A percentile compares a stretch with the other conserved stretches of the same genome.
Conservation (phyloP, 352 stramenopile genomes). For the Phytophthora parvispora region DNA sequence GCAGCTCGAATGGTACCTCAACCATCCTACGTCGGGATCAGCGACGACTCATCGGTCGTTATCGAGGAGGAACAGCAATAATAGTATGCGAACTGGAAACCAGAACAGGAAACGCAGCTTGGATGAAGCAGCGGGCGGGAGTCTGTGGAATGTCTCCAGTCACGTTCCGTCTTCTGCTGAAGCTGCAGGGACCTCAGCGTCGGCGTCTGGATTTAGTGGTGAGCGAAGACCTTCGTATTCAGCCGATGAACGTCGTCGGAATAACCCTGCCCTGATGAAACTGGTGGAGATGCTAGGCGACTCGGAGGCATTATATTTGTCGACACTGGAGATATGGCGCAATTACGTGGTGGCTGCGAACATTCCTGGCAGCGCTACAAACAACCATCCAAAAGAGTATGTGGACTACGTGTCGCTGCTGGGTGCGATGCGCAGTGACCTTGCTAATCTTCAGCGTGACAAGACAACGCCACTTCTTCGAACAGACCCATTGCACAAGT, state of each 20-base stretch:
- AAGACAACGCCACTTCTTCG: slow-evolving; percentile 76
- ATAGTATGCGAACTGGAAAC: slow-evolving; percentile 13
- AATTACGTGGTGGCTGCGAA: slow-evolving; percentile 76
- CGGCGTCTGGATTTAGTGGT: slow-evolving; percentile 33
- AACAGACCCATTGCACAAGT: slow-evolving; percentile 88
- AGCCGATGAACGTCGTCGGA: slow-evolving; percentile 76
- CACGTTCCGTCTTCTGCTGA: slow-evolving; percentile 66
- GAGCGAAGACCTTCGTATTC: slow-evolving; percentile 42
- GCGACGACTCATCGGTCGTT: slow-evolving; percentile 20
- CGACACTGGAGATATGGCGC: slow-evolving; percentile 84
- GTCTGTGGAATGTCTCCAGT: slow-evolving; percentile 77
- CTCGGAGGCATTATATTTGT: slow-evolving; percentile 83
- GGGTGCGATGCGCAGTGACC: slow-evolving; percentile 78
- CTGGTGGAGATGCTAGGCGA: slow-evolving; percentile 87
- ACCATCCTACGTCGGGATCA: slow-evolving; percentile 42
- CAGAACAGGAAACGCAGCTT: slow-evolving; percentile 42
- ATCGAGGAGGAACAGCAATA: slow-evolving; percentile 38
- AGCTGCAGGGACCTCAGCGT: slow-evolving; percentile 27
- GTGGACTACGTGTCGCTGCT: slow-evolving; percentile 88
- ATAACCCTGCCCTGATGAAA: slow-evolving; percentile 71
- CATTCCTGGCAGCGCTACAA: slow-evolving; percentile 70
- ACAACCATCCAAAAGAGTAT: slow-evolving; percentile 80
- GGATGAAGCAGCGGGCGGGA: slow-evolving; percentile 39
- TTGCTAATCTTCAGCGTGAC: slow-evolving; percentile 87
- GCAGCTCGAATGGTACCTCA: slow-evolving; percentile 75